Evolutionary conservation across 2,329 filamentous ascomycete species (phyloP).

Genomic region (Diaporthe amygdali): DNA sequence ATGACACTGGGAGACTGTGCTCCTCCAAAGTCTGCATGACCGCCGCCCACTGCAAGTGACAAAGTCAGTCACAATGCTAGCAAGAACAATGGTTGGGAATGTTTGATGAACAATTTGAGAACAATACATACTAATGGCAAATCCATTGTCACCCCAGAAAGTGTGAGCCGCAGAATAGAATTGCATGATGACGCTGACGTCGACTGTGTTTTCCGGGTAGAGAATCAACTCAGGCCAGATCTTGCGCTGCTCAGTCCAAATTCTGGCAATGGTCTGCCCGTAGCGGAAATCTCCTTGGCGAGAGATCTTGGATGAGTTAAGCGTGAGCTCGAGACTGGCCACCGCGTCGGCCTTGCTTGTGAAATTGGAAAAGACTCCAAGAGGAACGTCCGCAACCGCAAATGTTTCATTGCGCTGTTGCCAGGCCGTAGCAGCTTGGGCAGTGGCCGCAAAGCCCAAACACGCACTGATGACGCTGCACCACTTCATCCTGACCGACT

Average conservation of each 20-base stretch:
- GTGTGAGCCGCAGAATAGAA: constrained; percentile 18
- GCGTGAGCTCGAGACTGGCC: not conserved
- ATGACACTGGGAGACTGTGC: constrained; percentile 19
- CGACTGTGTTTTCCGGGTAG: constrained; percentile 11
- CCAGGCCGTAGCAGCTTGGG: constrained; percentile 11
- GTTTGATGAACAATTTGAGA: not conserved
- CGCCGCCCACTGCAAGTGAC: constrained; percentile 10
- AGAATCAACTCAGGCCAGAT: constrained; percentile 19
- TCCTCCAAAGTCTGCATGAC: constrained; percentile 21
- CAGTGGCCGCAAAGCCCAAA: not conserved
- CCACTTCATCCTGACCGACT: constrained; percentile 1
- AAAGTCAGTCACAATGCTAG: not conserved
- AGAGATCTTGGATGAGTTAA: constrained; percentile 11
- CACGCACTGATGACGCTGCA: not conserved
- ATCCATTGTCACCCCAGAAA: constrained; percentile 20
- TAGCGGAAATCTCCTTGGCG: constrained; percentile 14
- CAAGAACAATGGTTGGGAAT: not conserved
- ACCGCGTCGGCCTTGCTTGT: constrained; percentile 2
- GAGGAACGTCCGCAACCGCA: not conserved
- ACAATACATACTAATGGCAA: constrained; percentile 15
- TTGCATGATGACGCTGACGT: constrained; percentile 22
- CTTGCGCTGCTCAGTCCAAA: constrained; percentile 21
- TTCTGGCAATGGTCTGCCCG: constrained; percentile 15
- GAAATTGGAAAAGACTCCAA: constrained; percentile 15
- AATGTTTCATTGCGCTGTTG: constrained; percentile 17